Base-by-base conservation (phyloP, 208 protist genomes). In the Blechomonas ayalai region DNA sequence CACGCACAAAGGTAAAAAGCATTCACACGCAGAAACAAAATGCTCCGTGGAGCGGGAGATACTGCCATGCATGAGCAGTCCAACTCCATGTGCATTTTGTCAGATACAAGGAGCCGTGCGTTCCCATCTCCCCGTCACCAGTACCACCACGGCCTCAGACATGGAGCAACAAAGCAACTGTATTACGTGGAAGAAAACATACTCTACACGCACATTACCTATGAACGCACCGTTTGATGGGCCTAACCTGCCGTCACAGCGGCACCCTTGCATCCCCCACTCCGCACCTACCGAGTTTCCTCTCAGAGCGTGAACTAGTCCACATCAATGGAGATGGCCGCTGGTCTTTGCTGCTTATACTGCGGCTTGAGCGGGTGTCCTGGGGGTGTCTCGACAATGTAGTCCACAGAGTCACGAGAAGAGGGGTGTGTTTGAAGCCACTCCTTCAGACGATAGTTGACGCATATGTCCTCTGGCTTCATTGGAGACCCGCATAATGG, bases 401-500 rank as follows among this genome's bases (percentile, higher is more conserved):
- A 80, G 23, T 92, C 72, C 4, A 92, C 79, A 2, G 43, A 29
- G 19, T 32, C 23, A 16, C 71, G 4, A 20, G 51, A 19, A 4
- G 19, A 25, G n/a, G 50, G 22, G 47, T 92, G 55, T 5, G 35
- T 45, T 16, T 70, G 48, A 27, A 92, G 50, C 80, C 79, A 89
- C 9, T 87, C 67, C 35, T 61, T 59, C 7, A 92, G 52, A n/a
- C 73, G 66, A 52, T 89, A 76, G 58, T 92, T 83, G 7, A 89
- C 71, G 10, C 53, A 31, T 18, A 89, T 75, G 5, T 73, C 73
- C 22, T 61, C 22, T 1, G 80, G 84, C 28, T 35, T 53, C 45
- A 78, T 84, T 9, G 73, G 60, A 8, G 67, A 63, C 36, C 48
- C 57, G 54, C 84, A 92, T 9, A 92, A 43, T 10, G 84, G 78